Evolutionary conservation across 179 eudicot genomes (phyloP).

Genomic region (Silene noctiflora): DNA sequence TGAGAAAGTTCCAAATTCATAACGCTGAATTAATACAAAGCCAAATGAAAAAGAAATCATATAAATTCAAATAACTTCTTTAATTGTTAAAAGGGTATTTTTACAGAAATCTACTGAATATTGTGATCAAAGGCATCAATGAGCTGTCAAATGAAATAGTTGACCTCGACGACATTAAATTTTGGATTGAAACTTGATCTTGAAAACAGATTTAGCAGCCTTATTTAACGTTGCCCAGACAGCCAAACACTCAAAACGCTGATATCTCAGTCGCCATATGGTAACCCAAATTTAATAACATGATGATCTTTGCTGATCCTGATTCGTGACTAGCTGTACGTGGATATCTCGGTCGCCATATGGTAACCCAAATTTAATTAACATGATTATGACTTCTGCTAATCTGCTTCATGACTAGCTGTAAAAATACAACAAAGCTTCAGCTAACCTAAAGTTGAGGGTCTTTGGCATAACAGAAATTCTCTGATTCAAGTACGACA

Average conservation of each 20-base stretch:
- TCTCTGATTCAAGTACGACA: not conserved
- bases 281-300: not conserved
- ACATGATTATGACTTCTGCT: not conserved
- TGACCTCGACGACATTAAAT: too few species aligned
- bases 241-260: not conserved
- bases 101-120: too few species aligned
- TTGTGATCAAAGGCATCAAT: too few species aligned
- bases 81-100: too few species aligned
- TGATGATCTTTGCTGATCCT: too few species aligned
- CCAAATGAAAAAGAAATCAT: not conserved
- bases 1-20: not conserved
- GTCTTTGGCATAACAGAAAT: not conserved
- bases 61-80: not conserved
- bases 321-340: too few species aligned
- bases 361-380: not conserved
- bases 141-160: too few species aligned
- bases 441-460: not conserved
- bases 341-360: not conserved
- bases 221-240: too few species aligned
- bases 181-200: too few species aligned
- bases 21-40: conserved; percentile 5
- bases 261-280: not conserved
- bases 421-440: too few species aligned
- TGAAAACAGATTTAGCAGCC: too few species aligned
- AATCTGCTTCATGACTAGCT: not conserved